Evolutionary conservation across 1,139 yeast genomes (phyloP), one percentile per base, ranked within the genome.

Genomic region (Yamadazyma epiphylla): DNA sequence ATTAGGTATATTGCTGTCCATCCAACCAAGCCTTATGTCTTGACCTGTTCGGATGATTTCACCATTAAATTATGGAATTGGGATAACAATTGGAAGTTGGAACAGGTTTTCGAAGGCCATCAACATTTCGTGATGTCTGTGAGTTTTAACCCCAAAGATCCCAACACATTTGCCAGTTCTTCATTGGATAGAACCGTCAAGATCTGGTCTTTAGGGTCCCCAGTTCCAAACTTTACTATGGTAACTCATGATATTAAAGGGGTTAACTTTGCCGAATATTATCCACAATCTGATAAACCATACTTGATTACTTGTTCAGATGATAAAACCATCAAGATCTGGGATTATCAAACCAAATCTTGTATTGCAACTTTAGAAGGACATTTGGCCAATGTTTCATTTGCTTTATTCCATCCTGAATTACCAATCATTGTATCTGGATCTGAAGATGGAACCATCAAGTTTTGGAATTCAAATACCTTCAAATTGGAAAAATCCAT

Each of bases 291-390:
- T 35, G 99, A 91, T 64, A 91, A 91, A 60, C 98, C 98, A 27
- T 91, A 91, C 58, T 67, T 91, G 49, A 81, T 91, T 45, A 89
- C 98, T 3, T 70, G 96, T 9, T 84, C 95, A 16, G 98, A 94
- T 60, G 98, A 91, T 61, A 76, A 81, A 45, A 80, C 96, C 2
- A 80, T 89, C 43, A 85, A 86, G 51, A 74, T 94, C 31, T 91
- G 97, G 96, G 98, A 91, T 61, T 91, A 91, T 53, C 98, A 91
- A 69, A 88, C 97, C 28, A 91, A 94, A 64, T 79, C 95, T 5
- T 83, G 94, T 55, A 95, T 91, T 32, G 96, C 97, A 10, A 82
- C 95, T 16, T 71, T 91, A 49, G 94, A 84, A 53, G 98, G 96
- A 24, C 99, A 91, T 54, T 70, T 87, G 45, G 77, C 94, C 30